phyloP scores from a whole-genome alignment of 805 yeast genomes.

The Kluyveromyces dobzhanskii region DNA sequence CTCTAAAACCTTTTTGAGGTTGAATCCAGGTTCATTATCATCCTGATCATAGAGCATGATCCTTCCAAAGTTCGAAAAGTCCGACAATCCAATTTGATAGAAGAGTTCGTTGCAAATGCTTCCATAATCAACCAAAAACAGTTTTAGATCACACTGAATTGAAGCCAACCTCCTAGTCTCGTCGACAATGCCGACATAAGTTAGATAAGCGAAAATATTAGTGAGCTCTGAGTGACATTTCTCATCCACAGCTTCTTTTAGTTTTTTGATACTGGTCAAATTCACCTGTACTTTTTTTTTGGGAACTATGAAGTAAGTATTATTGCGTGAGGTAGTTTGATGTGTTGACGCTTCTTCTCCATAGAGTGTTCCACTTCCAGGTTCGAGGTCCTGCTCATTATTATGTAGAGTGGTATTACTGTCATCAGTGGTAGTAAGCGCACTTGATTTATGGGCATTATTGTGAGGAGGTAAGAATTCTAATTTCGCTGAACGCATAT shows the following conservation, averaged over 20 bases:
- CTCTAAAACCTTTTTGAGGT: conserved; percentile 12
- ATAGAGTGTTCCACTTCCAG: background rate
- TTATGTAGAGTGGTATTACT: background rate
- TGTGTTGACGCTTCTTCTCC: background rate
- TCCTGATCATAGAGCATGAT: conserved; percentile 33
- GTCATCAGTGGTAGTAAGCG: background rate
- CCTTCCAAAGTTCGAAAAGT: conserved; percentile 75
- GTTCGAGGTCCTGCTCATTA: background rate
- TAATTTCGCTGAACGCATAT: conserved; percentile 10
- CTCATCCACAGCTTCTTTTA: conserved; percentile 43
- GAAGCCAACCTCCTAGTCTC: conserved; percentile 59
- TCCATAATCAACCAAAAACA: conserved; percentile 76
- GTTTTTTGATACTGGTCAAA: conserved; percentile 49
- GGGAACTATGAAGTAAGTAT: conserved; percentile 11
- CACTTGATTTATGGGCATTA: background rate
- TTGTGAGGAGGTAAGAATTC: background rate
- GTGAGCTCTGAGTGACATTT: conserved; percentile 48
- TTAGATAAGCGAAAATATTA: conserved; percentile 56
- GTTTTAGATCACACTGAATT: conserved; percentile 73
- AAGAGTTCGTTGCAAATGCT: conserved; percentile 58
- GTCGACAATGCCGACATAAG: conserved; percentile 81
- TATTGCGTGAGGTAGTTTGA: conserved; percentile 1
- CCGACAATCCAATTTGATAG: conserved; percentile 71
- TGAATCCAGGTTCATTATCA: conserved; percentile 8
- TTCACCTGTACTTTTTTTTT: conserved; percentile 36